Evolutionary conservation across 441 rosid genomes (phyloP).

Genomic region (Geranium incanum): DNA sequence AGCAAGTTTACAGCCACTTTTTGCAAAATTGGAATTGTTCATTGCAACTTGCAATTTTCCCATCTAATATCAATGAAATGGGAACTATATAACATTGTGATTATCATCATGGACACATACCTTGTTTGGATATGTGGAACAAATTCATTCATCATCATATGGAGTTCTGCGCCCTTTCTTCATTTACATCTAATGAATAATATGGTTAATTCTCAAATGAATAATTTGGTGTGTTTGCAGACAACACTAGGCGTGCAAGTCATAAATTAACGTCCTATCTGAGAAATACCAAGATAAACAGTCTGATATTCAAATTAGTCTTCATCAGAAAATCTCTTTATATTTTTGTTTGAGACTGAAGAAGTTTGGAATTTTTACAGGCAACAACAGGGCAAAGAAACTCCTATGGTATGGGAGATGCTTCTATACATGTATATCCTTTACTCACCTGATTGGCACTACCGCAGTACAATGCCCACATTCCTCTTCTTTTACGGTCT

Average conservation of each 20-base stretch:
- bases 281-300: no score
- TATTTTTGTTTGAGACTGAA: neutral
- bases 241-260: no score
- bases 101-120: neutral
- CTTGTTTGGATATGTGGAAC: neutral
- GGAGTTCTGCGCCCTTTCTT: neutral
- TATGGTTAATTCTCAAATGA: neutral
- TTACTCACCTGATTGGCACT: constrained; percentile 29
- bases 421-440: constrained; percentile 26
- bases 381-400: constrained; percentile 25
- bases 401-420: constrained; percentile 20
- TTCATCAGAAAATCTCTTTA: neutral
- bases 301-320: neutral
- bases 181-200: neutral
- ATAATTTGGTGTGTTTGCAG: neutral
- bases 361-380: neutral
- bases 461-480: constrained; percentile 22
- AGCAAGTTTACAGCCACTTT: no score
- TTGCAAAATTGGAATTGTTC: no score
- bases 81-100: neutral
- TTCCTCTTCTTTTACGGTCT: constrained; percentile 17
- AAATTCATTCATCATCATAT: neutral
- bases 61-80: no score
- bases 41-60: no score
- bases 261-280: no score